Base-by-base conservation (phyloP, 2,329 filamentous ascomycete genomes). In the Trichoderma sp. region DNA sequence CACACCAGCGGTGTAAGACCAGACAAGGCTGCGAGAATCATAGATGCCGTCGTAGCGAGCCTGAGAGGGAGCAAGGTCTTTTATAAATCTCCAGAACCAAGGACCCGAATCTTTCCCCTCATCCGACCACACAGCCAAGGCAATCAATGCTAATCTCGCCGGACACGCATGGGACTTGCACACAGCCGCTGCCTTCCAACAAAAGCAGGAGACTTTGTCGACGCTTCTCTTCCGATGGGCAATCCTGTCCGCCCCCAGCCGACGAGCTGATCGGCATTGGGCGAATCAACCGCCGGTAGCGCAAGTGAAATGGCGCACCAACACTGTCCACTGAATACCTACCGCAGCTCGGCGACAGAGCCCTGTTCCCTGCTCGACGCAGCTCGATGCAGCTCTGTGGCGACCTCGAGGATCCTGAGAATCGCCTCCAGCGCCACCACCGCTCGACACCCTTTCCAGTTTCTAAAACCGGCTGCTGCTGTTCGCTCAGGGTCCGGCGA, bases 81-180 rank as follows among this genome's bases (percentile, higher is more conserved):
- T 72, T 66, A 65, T 65, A 66, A 58, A 72, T 72, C 69, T 52
- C 34, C 12, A 59, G 15, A 70, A 37, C 35, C 48, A 32, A 22
- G 65, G 58, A 35, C 22, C 58, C 50, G 5, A 34, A 19, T 53
- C 27, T 19, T 19, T 19, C 52, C 52, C 52, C 52, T 54, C 52
- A 34, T 34, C 34, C 29, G n/a, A 32, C 29, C 27, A 7, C 29
- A 29, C 29, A 29, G n/a, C n/a, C n/a, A n/a, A n/a, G n/a, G n/a
- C n/a, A n/a, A n/a, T n/a, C 29, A 29, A 29, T 29, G 29, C 29
- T 29, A 29, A 29, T 54, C 42, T 22, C 42, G 42, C 7, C 42
- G 42, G 19, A 17, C 10, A 45, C 17, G 10, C 9, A 29, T 7
- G 29, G 7, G 4, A 29, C 29, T 29, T 29, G 29, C 29, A 29